phyloP scores from a whole-genome alignment of 331 rosid species.

The Cydonia oblonga region DNA sequence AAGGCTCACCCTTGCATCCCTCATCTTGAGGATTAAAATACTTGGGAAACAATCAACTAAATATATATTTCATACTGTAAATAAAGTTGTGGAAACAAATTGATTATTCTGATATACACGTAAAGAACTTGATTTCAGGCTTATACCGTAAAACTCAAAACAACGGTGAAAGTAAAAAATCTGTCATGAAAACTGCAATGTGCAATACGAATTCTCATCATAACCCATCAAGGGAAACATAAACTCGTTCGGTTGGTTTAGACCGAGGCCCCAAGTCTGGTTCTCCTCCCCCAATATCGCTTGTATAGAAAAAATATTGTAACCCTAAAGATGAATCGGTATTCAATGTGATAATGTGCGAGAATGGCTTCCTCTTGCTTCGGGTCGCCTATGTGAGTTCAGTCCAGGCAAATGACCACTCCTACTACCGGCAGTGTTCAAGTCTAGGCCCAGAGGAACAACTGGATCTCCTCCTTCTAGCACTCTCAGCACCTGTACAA shows the following conservation, averaged over 20 bases:
- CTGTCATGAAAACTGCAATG: too few relatives aligned
- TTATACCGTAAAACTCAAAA: too few relatives aligned
- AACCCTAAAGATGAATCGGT: neutral
- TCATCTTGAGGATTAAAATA: too few relatives aligned
- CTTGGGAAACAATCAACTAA: neutral
- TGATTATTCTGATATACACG: neutral
- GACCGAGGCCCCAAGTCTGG: too few relatives aligned
- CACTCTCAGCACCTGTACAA: slow-evolving; percentile 64
- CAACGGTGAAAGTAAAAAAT: too few relatives aligned
- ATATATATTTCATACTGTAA: neutral
- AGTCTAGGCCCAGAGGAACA: slow-evolving; percentile 52
- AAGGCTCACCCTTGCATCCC: too few relatives aligned
- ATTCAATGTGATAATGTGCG: slow-evolving; percentile 73
- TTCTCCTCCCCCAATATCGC: too few relatives aligned
- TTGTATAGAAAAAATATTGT: too few relatives aligned
- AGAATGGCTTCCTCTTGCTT: slow-evolving; percentile 48
- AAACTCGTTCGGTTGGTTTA: too few relatives aligned
- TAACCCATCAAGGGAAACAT: too few relatives aligned
- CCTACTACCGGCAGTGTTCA: slow-evolving; percentile 53
- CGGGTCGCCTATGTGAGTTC: slow-evolving; percentile 31
- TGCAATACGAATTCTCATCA: too few relatives aligned
- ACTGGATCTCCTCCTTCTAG: slow-evolving; percentile 71
- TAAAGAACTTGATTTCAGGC: too few relatives aligned
- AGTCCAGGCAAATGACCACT: slow-evolving; percentile 68
- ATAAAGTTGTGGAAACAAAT: neutral